Evolutionary conservation across 73 alveolate species (phyloP), one percentile per base, ranked within the genome.

Genomic region (Stentor roeselii): DNA sequence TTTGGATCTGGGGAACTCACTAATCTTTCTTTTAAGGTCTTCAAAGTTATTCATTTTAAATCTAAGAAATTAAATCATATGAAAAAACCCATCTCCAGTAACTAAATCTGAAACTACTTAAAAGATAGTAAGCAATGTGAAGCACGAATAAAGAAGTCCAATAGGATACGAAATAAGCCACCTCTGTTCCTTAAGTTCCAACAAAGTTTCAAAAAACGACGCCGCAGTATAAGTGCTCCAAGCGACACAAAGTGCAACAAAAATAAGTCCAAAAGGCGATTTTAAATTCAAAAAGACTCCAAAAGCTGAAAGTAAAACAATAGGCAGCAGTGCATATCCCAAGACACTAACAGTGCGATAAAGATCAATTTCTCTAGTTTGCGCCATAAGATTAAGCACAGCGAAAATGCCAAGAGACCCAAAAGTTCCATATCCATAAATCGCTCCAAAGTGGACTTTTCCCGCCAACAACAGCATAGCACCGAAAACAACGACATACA

Each of bases 151-250:
- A 83, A 93, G 91, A 27, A 95, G 84, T 36, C 94, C 87, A 3
- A 95, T 93, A n/a, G 99, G 99, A 77, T 93, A 95, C 59, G 91
- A 93, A 50, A 95, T 93, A 15, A 95, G 87, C 90, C 89, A 87
- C 90, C 90, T 95, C 90, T 93, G 93, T 36, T 91, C 90, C 60
- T 86, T 90, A 93, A 91, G 86, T 11, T 91, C 97, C 60, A 93
- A 84, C 76, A 91, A 95, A 75, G 84, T 85, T 61, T 95, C 97
- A 87, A 95, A 93, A 90, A 93, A 95, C 86, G 92, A 85, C 3
- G 99, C 88, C 14, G 99, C 97, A 83, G 91, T 95, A 75, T 87
- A 88, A 27, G 98, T 93, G 60, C 97, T 89, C 88, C 94, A 89
- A 41, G 90, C 67, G 6, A 91, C 87, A 75, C 88, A 90, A 14